A percentile compares a stretch with the other conserved stretches of the same genome.
These are phyloP conservation scores for Marasmius fiardii DNA, from an alignment of 1,284 basidiomycete genomes.

Conservation along the genomic window DNA sequence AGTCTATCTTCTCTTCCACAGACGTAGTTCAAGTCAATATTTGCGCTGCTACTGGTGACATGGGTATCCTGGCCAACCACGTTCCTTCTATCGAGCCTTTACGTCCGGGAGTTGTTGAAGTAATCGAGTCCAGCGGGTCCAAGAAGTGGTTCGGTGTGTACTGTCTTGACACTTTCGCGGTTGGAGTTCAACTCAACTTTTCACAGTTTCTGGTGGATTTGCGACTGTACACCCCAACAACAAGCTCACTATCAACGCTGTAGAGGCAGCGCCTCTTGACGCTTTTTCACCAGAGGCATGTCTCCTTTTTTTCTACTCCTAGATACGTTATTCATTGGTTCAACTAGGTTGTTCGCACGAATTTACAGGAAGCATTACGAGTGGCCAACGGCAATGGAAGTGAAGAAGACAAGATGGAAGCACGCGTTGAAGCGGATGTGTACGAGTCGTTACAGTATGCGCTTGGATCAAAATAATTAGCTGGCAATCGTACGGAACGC, in stretches of 20 bases:
- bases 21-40: conserved; percentile 95
- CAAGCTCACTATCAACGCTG: conserved; percentile 93
- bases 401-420: conserved; percentile 93
- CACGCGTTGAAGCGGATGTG: conserved; percentile 93
- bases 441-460: conserved; percentile 94
- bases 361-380: conserved; percentile 87
- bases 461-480: conserved; percentile 13
- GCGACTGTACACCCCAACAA: conserved; percentile 98
- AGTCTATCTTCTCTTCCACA: conserved; percentile 85
- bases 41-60: conserved; percentile 91
- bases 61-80: conserved; percentile 98
- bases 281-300: conserved; percentile 84
- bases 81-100: conserved; percentile 92
- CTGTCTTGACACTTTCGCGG: neutral
- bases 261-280: conserved; percentile 94
- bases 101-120: conserved; percentile 90
- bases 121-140: conserved; percentile 78
- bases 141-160: conserved; percentile 96
- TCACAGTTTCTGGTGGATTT: conserved; percentile 91
- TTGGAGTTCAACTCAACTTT: neutral
- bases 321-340: conserved; percentile 9
- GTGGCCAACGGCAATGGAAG: conserved; percentile 81
- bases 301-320: conserved; percentile 6
- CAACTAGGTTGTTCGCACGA: conserved; percentile 80
- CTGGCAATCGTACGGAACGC: too few relatives aligned